Base-by-base conservation (phyloP, 2,329 filamentous ascomycete species). In the Chalara sp. region DNA sequence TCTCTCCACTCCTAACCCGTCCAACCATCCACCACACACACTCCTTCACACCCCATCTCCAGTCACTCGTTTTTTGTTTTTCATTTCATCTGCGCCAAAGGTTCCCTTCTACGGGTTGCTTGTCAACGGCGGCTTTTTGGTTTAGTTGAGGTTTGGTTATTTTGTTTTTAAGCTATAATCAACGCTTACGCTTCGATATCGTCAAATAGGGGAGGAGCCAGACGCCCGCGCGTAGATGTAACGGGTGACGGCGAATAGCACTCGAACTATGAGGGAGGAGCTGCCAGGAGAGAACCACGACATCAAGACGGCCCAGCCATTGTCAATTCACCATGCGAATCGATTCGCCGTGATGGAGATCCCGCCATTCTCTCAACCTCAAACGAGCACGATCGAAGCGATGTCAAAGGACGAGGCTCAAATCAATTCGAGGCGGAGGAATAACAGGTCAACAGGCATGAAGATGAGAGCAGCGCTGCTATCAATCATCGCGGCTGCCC, bases 401-500 rank as follows among this genome's bases (percentile, higher is more conserved):
- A 21, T 21, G 21, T 21, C 3, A 21, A 21, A 21, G 21, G 21
- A 21, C 21, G 21, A 21, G 21, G 21, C 21, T 21, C 21, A 21
- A 21, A 21, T 21, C 21, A 21, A 21, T 21, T 3, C 21, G 35
- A 49, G 31, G 13, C 39, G 32, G 11, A 37, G 47, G 47, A 49
- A 46, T 49, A 53, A 56, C 54, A 49, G 50, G 45, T 53, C 59
- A 30, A 51, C 12, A 12, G 48, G 54, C 43, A 46, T 61, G 48
- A 61, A 55, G 46, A 58, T 53, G 44, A 60, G 47, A 48, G 58
- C 57, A 12, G 51, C 57, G 32, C 49, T 66, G 5, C 52, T 65
- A 40, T 63, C 63, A 46, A 54, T 64, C 46, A 57, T 66, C 10
- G 63, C 62, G 13, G 49, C 53, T 11, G 56, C 56, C 42, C 63